A percentile compares a stretch with the other conserved stretches of the same genome.
Evolutionary conservation across 1,284 basidiomycete genomes (phyloP).

Genomic region (Thecaphora frezii): DNA sequence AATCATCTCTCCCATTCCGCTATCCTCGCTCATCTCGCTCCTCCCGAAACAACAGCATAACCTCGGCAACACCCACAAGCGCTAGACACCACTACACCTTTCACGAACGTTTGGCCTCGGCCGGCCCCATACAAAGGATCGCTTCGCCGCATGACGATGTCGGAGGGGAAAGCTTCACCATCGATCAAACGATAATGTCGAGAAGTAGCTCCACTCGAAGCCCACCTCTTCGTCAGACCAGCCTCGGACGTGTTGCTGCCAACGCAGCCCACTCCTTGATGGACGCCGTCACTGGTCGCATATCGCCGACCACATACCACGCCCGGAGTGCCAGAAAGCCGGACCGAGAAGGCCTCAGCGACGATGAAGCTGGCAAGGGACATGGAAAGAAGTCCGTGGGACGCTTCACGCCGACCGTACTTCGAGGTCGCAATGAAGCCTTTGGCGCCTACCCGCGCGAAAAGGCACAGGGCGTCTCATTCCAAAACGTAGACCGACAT

Average conservation of each 20-base stretch:
- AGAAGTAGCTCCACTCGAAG: slow-evolving; percentile 4
- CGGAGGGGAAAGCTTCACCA: background rate
- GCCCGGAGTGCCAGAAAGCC: slow-evolving; percentile 10
- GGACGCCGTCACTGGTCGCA: slow-evolving; percentile 39
- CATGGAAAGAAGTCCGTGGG: slow-evolving; percentile 32
- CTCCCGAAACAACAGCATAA: slow-evolving; percentile 11
- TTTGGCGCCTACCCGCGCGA: background rate
- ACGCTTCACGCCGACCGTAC: slow-evolving; percentile 32
- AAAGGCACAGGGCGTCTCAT: slow-evolving; percentile 1
- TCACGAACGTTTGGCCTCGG: slow-evolving; percentile 5
- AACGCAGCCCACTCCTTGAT: slow-evolving; percentile 46
- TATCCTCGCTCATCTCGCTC: no score
- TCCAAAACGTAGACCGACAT: background rate
- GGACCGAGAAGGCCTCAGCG: slow-evolving; percentile 24
- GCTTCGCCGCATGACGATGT: slow-evolving; percentile 5
- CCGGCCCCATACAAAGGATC: slow-evolving; percentile 18
- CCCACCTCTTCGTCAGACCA: slow-evolving; percentile 26
- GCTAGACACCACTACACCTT: slow-evolving; percentile 22
- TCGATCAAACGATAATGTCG: background rate
- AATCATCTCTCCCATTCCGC: no score
- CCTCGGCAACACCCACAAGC: slow-evolving; percentile 33
- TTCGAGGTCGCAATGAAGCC: background rate
- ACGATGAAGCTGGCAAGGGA: slow-evolving; percentile 48
- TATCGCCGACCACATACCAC: slow-evolving; percentile 24
- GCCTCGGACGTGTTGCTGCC: slow-evolving; percentile 36